A percentile compares a stretch with the other conserved stretches of the same genome.
Evolutionary conservation across 306 rosid species (phyloP).

Genomic region (Trifolium fragiferum): DNA sequence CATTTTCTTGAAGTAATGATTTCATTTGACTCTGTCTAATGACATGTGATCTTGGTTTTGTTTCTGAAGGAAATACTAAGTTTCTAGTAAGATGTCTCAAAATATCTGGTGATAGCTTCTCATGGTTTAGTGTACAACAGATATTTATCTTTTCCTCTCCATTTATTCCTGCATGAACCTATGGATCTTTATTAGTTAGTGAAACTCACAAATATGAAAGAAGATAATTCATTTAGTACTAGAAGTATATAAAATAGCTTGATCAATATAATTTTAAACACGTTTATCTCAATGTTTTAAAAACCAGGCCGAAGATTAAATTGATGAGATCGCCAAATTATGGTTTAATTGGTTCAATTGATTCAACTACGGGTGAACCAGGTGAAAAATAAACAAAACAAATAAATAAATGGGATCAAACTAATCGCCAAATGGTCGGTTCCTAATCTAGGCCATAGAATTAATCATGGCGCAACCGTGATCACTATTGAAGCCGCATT

Average conservation of each 20-base stretch:
- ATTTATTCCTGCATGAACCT: slow-evolving; percentile 68
- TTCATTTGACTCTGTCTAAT: slow-evolving; percentile 45
- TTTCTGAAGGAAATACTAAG: slow-evolving; percentile 61
- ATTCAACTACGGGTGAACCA: neutral
- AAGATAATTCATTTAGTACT: neutral
- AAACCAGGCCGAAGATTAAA: neutral
- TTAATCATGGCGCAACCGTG: neutral
- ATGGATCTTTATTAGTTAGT: slow-evolving; percentile 42
- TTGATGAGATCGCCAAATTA: neutral
- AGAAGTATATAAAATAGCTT: neutral
- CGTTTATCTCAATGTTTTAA: slow-evolving; percentile 10
- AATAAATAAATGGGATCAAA: neutral
- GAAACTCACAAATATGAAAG: slow-evolving; percentile 16
- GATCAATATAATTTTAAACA: slow-evolving; percentile 8
- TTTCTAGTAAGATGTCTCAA: slow-evolving; percentile 58
- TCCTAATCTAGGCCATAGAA: neutral
- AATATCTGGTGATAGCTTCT: slow-evolving; percentile 64
- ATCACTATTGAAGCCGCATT: neutral
- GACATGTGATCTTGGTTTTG: slow-evolving; percentile 49
- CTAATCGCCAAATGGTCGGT: neutral
- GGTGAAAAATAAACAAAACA: too few species aligned
- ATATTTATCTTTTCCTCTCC: slow-evolving; percentile 63
- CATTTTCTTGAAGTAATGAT: slow-evolving; percentile 53
- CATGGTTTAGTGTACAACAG: slow-evolving; percentile 60
- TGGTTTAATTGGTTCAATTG: too few species aligned